Base-by-base conservation (phyloP, 2,329 filamentous ascomycete species). In the Chaetoscypha palmicola region DNA sequence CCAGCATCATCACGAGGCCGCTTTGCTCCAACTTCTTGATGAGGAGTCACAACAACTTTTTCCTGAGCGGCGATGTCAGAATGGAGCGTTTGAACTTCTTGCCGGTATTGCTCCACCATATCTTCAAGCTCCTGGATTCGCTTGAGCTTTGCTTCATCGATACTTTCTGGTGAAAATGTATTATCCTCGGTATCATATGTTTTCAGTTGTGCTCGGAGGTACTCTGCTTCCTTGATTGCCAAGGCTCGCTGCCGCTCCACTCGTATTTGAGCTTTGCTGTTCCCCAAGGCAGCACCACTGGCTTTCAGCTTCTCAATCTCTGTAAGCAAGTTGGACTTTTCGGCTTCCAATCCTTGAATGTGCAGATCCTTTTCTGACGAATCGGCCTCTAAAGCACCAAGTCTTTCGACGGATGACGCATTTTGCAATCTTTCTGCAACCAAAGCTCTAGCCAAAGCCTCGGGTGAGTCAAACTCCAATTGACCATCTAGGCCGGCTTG, bases 161-260 rank as follows among this genome's bases (percentile, higher is more conserved):
- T 83, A 33, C 77, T 80, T 24, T 88, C 86, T 0, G 86, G 79
- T 43, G 91, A 81, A 67, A 96, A 85, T 0, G 90, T 90, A 41
- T 80, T 78, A 57, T 97, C 90, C 64, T 98, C 92, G 1, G 79
- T 77, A 58, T 97, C 87, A 48, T 94, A 84, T 0, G 86, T 83
- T 66, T 90, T 90, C 43, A 97, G 74, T 64, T 98, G 92, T 0
- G 88, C 91, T 17, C 92, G 85, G 5, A 98, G 74, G 61, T 94
- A 95, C 54, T 96, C 90, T 0, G 92, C 87, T 62, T 98, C 94
- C 60, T 96, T 96, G 19, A 88, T 74, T 0, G 90, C 88, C 5
- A 98, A 74, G 1, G 76, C 78, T 46, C 87, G 85, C 61, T 97
- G 91, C 46, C 92, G 76, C 57, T 98, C 91, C 0, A 96, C 68